Percentiles rank a stretch among this genome's conserved stretches.
Evolutionary conservation across 2,329 filamentous ascomycete genomes (phyloP).

Genomic region (Hawksworthiomyces lignivorus): DNA sequence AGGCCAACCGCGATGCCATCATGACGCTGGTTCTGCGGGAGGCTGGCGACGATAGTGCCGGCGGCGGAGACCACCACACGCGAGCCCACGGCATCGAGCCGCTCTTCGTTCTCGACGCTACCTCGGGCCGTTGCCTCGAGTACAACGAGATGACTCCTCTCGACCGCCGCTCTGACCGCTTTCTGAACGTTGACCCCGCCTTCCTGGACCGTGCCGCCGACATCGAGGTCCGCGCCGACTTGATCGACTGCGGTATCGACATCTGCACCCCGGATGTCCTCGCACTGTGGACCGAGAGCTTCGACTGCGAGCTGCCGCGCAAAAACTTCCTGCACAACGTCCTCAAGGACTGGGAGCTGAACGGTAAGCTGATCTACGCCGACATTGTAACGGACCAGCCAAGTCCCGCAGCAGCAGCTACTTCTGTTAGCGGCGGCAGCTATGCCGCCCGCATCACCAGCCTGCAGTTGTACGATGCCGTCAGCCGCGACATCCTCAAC

Average conservation of each 20-base stretch:
- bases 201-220: conserved; percentile 58
- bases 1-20: conserved; percentile 85
- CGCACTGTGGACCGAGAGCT: conserved; percentile 92
- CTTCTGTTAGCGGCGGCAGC: conserved; percentile 22
- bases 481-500: conserved; percentile 78
- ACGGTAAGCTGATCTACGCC: conserved; percentile 92
- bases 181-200: conserved; percentile 67
- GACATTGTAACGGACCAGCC: conserved; percentile 73
- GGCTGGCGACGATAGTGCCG: conserved; percentile 59
- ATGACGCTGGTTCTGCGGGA: conserved; percentile 93
- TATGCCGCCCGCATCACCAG: conserved; percentile 85
- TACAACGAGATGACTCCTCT: conserved; percentile 83
- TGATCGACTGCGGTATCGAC: conserved; percentile 92
- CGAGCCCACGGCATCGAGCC: conserved; percentile 69
- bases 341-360: conserved; percentile 92
- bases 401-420: conserved; percentile 22
- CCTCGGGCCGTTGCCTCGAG: conserved; percentile 74
- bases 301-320: conserved; percentile 71
- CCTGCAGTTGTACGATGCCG: conserved; percentile 80
- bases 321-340: conserved; percentile 76
- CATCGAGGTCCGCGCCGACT: conserved; percentile 75
- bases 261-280: conserved; percentile 96
- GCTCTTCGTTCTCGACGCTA: conserved; percentile 78
- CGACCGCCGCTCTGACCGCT: conserved; percentile 46
- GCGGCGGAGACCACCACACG: conserved; percentile 66